Percentiles rank a stretch among this genome's conserved stretches.
These are phyloP conservation scores for Claviceps pusilla DNA, from an alignment of 2,329 filamentous ascomycete species.

Conservation along the genomic window DNA sequence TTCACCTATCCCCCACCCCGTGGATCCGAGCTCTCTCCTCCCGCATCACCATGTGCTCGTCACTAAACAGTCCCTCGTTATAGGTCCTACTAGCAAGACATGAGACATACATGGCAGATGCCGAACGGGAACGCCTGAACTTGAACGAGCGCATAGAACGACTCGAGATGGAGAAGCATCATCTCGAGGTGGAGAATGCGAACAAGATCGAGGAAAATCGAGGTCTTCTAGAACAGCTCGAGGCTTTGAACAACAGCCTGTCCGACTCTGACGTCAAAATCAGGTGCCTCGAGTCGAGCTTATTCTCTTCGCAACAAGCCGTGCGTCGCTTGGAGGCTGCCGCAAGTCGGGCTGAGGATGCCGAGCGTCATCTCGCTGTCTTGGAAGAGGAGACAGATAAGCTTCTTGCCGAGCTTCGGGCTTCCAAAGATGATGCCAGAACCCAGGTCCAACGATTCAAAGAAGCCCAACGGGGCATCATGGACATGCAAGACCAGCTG, in stretches of 20 bases:
- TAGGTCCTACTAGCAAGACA: slow-evolving; percentile 86
- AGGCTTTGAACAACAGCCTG: slow-evolving; percentile 65
- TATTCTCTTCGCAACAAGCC: slow-evolving; percentile 64
- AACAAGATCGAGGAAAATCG: slow-evolving; percentile 72
- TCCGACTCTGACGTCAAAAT: slow-evolving; percentile 68
- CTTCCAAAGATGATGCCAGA: slow-evolving; percentile 59
- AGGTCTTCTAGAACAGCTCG: slow-evolving; percentile 66
- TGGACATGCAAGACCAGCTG: slow-evolving; percentile 70
- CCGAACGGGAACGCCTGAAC: slow-evolving; percentile 66
- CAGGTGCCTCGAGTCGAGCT: slow-evolving; percentile 57
- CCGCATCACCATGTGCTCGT: slow-evolving; percentile 19
- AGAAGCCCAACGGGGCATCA: slow-evolving; percentile 65
- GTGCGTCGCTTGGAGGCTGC: slow-evolving; percentile 60
- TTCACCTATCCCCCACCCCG: not conserved
- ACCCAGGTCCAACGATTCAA: slow-evolving; percentile 72
- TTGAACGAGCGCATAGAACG: slow-evolving; percentile 59
- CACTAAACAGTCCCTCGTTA: slow-evolving; percentile 52
- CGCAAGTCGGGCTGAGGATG: slow-evolving; percentile 56
- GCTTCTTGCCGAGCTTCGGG: slow-evolving; percentile 51
- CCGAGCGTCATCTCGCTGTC: slow-evolving; percentile 65
- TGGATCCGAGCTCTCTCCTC: not conserved
- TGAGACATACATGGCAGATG: slow-evolving; percentile 86
- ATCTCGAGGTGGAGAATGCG: slow-evolving; percentile 63
- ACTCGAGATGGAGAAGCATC: slow-evolving; percentile 59
- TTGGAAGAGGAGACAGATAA: slow-evolving; percentile 70